phyloP scores from a whole-genome alignment of 345 rosid genomes.

The Nephelium lappaceum region DNA sequence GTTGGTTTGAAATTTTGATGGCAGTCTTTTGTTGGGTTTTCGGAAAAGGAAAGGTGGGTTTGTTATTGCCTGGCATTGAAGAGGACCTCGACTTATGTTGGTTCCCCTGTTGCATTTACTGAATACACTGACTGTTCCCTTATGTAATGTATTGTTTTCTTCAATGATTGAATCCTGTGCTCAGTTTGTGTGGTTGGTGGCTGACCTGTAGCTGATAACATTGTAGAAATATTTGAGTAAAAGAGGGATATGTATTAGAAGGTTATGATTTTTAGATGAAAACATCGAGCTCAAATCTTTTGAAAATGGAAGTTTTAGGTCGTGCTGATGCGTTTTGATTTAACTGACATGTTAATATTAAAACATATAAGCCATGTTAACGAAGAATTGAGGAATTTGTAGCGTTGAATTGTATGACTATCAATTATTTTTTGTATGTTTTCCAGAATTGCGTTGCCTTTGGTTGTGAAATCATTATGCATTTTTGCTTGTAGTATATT shows the following conservation, averaged over 20 bases:
- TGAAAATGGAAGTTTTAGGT: background rate
- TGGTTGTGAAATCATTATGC: background rate
- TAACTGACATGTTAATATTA: background rate
- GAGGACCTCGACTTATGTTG: background rate
- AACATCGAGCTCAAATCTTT: background rate
- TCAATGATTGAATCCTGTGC: background rate
- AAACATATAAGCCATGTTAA: no score
- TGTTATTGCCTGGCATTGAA: background rate
- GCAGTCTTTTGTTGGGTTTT: background rate
- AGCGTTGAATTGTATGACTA: background rate
- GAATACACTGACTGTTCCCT: background rate
- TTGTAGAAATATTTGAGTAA: background rate
- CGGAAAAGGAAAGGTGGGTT: background rate
- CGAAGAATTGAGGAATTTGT: background rate
- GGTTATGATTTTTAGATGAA: background rate
- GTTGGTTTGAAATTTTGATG: background rate
- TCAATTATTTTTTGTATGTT: background rate
- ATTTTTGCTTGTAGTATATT: background rate
- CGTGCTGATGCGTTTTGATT: background rate
- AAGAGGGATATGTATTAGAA: background rate
- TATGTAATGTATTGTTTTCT: slow-evolving; percentile 1
- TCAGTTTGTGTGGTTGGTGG: background rate
- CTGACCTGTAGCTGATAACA: background rate
- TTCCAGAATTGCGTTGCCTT: background rate
- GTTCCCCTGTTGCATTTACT: background rate